These are phyloP conservation scores for Gleditsia sinensis DNA, from an alignment of 306 rosid species.

Conservation along the genomic window DNA sequence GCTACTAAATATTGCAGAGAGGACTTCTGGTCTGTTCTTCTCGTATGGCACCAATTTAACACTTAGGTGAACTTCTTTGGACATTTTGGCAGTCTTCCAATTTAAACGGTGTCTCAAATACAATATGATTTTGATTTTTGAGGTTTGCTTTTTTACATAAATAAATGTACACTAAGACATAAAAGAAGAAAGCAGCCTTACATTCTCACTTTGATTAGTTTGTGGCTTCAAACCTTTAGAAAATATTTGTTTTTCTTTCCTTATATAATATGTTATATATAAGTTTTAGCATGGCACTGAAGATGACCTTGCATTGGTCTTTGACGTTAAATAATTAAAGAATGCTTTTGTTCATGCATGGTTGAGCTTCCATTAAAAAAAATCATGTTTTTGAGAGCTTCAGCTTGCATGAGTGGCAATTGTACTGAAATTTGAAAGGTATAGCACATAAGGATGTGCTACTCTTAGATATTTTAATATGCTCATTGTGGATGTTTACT, in stretches of 20 bases:
- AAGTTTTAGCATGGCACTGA: neutral
- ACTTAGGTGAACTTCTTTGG: conserved; percentile 60
- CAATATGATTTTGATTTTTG: neutral
- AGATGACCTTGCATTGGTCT: neutral
- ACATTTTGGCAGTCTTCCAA: neutral
- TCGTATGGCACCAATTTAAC: conserved; percentile 79
- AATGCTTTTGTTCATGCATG: neutral
- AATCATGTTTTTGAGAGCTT: neutral
- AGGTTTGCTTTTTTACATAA: neutral
- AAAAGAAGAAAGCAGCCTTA: neutral
- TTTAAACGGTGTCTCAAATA: neutral
- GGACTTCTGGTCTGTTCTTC: conserved; percentile 71
- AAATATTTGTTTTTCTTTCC: neutral
- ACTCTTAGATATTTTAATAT: neutral
- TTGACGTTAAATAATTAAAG: neutral
- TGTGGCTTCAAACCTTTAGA: neutral
- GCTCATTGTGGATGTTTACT: conserved; percentile 3
- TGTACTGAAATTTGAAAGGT: neutral
- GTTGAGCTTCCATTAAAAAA: neutral
- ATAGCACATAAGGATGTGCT: neutral
- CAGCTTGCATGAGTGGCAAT: neutral
- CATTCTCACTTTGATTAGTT: neutral
- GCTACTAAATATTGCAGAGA: conserved; percentile 68
- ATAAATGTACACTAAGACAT: neutral
- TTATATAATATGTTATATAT: neutral